Evolutionary conservation across 768 basidiomycete species (phyloP).

Genomic region (Tylopilus sp.): DNA sequence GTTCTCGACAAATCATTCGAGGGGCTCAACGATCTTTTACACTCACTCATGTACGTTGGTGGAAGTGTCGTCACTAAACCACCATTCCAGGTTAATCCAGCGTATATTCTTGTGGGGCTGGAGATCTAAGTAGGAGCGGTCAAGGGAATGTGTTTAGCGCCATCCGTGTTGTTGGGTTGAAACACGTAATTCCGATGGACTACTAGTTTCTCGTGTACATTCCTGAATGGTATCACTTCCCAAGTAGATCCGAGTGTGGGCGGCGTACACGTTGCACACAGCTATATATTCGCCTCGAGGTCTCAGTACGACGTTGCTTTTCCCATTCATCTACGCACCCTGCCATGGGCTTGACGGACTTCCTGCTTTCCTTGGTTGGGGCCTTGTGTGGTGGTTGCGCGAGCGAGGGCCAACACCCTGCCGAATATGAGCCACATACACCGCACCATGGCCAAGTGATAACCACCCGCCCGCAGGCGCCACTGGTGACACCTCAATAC

Average conservation of each 20-base stretch:
- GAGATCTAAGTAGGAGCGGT: constrained; percentile 53
- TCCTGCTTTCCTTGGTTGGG: constrained; percentile 22
- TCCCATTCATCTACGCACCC: too few species aligned
- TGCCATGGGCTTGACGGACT: constrained; percentile 26
- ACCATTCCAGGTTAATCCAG: constrained; percentile 69
- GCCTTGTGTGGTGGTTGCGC: constrained; percentile 24
- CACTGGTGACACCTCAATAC: constrained; percentile 1
- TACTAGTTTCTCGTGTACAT: constrained; percentile 9
- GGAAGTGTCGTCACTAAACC: constrained; percentile 82
- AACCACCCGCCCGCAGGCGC: constrained; percentile 1
- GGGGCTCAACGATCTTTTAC: constrained; percentile 69
- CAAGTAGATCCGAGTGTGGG: too few species aligned
- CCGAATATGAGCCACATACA: constrained; percentile 1
- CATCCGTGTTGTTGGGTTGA: constrained; percentile 26
- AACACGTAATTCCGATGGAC: constrained; percentile 8
- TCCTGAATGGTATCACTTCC: background rate
- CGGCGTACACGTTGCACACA: too few species aligned
- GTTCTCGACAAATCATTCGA: constrained; percentile 72
- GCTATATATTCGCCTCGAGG: too few species aligned
- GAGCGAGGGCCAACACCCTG: constrained; percentile 9
- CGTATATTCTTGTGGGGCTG: constrained; percentile 81
- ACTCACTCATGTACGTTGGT: constrained; percentile 91
- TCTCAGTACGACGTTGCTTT: too few species aligned
- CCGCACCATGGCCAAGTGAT: constrained; percentile 10
- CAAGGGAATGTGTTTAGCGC: constrained; percentile 26